Evolutionary conservation across 768 basidiomycete species (phyloP).

Genomic region (Lactarius vividus): DNA sequence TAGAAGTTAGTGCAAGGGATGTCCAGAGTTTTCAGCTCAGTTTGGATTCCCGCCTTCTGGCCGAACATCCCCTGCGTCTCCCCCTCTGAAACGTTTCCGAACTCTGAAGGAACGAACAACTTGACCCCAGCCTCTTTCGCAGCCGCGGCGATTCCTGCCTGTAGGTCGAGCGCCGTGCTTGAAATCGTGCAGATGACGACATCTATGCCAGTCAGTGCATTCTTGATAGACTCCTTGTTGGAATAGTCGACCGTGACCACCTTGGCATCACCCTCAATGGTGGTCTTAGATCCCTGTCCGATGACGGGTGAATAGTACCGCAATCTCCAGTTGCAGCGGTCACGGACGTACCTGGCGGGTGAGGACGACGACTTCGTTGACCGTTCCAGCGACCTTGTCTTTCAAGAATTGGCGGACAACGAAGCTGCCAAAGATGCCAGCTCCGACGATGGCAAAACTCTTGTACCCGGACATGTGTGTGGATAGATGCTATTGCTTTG

Average conservation of each 20-base stretch:
- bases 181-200: conserved; percentile 23
- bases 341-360: conserved; percentile 18
- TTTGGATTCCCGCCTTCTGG: conserved; percentile 6
- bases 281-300: conserved; percentile 31
- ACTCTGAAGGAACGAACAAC: conserved; percentile 24
- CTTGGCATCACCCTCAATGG: conserved; percentile 11
- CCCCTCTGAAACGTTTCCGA: conserved; percentile 18
- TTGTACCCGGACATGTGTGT: conserved; percentile 21
- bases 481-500: not conserved
- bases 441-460: conserved; percentile 26
- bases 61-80: conserved; percentile 14
- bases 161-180: not conserved
- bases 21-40: conserved; percentile 15
- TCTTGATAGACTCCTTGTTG: conserved; percentile 12
- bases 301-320: not conserved
- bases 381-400: conserved; percentile 13
- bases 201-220: conserved; percentile 13
- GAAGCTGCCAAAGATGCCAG: conserved; percentile 23
- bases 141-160: conserved; percentile 11
- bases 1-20: conserved; percentile 27
- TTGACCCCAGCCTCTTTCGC: conserved; percentile 21
- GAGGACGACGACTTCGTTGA: conserved; percentile 23
- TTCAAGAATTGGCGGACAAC: conserved; percentile 19
- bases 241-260: conserved; percentile 22
- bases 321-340: not conserved